These are phyloP conservation scores for Agrocybe chaxingu DNA, from an alignment of 768 basidiomycete species.

Conservation along the genomic window DNA sequence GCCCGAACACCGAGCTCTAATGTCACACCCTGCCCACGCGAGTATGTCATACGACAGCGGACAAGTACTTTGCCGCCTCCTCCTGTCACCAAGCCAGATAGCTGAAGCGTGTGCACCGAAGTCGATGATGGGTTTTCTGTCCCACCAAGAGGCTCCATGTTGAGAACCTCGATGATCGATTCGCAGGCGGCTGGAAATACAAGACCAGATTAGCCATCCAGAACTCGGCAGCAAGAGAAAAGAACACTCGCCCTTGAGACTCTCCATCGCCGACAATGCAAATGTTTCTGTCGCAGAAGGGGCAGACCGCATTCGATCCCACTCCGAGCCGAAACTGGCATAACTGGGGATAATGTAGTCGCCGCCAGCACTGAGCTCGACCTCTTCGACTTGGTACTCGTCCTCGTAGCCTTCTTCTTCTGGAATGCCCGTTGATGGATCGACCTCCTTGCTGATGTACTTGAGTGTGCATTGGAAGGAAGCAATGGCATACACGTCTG, in stretches of 20 bases:
- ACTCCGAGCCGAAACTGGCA: constrained; percentile 87
- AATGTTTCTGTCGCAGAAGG: constrained; percentile 90
- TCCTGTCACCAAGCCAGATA: constrained; percentile 87
- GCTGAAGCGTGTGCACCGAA: constrained; percentile 90
- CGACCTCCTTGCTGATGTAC: constrained; percentile 96
- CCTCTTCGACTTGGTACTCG: constrained; percentile 96
- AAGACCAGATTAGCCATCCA: constrained; percentile 7
- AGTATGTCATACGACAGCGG: constrained; percentile 93
- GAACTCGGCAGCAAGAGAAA: background rate
- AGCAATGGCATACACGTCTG: constrained; percentile 73
- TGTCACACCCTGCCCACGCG: constrained; percentile 86
- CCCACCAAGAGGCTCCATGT: constrained; percentile 96
- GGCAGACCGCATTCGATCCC: constrained; percentile 85
- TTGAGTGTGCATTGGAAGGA: constrained; percentile 91
- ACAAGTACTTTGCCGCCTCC: constrained; percentile 96
- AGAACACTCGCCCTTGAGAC: constrained; percentile 72
- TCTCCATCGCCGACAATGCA: constrained; percentile 86
- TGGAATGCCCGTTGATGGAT: constrained; percentile 91
- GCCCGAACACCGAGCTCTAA: constrained; percentile 89
- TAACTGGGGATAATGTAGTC: constrained; percentile 98
- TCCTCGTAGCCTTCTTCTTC: constrained; percentile 99
- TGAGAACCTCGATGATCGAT: constrained; percentile 92
- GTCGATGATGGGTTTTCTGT: constrained; percentile 77
- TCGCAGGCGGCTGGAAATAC: constrained; percentile 80
- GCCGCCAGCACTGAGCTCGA: constrained; percentile 86